Evolutionary conservation across 2,329 filamentous ascomycete genomes (phyloP), one percentile per base, ranked within the genome.

Genomic region (Claviceps sp.): DNA sequence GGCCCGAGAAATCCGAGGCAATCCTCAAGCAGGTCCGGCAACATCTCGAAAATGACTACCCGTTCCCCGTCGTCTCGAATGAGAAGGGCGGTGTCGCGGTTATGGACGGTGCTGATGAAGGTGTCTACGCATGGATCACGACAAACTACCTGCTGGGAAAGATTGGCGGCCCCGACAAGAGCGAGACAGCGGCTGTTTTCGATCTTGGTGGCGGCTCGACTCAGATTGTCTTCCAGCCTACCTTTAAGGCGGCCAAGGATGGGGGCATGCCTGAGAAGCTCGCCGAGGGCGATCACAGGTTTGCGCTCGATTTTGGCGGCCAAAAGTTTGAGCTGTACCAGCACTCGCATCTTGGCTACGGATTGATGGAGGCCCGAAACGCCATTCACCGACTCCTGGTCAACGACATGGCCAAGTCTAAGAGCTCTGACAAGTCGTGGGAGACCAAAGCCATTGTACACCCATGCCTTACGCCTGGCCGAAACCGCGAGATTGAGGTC

Each of bases 61-160:
- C 93, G 13, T 98, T 98, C 78, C 89, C 93, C 0, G 87, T 98
- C 43, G 86, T 98, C 52, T 85, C 87, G 13, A 78, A 82, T 57
- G 87, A 88, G 61, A 83, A 91, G 59, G 82, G 86, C 51, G 93
- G 94, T 52, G 88, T 98, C 29, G 81, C 89, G 56, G 94, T 98
- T 67, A 98, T 98, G 93, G 90, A 95, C 61, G 93, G 93, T 56
- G 89, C 87, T 49, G 87, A 96, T 63, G 93, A 98, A 72, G 93
- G 93, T 65, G 91, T 98, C 34, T 98, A 95, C 65, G 94, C 93
- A 50, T 98, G 93, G 93, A 95, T 98, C 67, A 98, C 93, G 6
- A 93, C 89, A 58, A 98, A 98, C 76, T 98, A 98, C 70, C 84
- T 98, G 42, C 81, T 98, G 23, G 91, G 91, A 62, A 97, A 97